Evolutionary conservation across 1,284 basidiomycete species (phyloP).

Genomic region (Cryptococcus deneoformans): DNA sequence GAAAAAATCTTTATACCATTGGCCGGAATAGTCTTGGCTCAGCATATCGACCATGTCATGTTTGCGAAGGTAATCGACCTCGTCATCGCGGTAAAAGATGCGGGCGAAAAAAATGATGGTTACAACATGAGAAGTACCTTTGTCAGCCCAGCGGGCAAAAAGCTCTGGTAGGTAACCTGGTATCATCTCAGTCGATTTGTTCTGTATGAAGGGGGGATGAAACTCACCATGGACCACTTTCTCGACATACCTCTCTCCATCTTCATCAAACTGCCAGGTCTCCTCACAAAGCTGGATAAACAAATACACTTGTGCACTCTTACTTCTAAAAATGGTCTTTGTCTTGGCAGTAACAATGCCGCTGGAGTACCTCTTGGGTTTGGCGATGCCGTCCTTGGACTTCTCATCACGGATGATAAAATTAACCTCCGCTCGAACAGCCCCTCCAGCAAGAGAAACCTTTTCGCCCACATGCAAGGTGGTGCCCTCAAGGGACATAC

Average conservation of each 20-base stretch:
- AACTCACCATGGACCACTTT: constrained; percentile 76
- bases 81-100: constrained; percentile 82
- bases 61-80: constrained; percentile 61
- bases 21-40: constrained; percentile 65
- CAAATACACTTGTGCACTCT: constrained; percentile 79
- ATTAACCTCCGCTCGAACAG: constrained; percentile 73
- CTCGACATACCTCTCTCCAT: constrained; percentile 93
- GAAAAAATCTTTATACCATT: constrained; percentile 94
- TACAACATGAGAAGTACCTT: constrained; percentile 86
- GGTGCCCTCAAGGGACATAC: constrained; percentile 60
- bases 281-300: constrained; percentile 96
- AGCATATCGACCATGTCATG: constrained; percentile 59
- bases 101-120: constrained; percentile 94
- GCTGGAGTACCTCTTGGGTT: constrained; percentile 59
- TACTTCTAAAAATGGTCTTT: constrained; percentile 83
- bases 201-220: constrained; percentile 13
- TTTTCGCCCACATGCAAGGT: constrained; percentile 62
- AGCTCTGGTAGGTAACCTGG: constrained; percentile 73
- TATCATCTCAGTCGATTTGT: not conserved
- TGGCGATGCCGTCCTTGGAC: constrained; percentile 19
- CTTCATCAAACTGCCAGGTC: constrained; percentile 95
- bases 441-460: constrained; percentile 54
- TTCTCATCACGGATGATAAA: constrained; percentile 56
- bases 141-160: constrained; percentile 75
- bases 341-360: constrained; percentile 79